These are phyloP conservation scores for Phytophthora nicotianae DNA, from an alignment of 352 stramenopile genomes.

Conservation along the genomic window DNA sequence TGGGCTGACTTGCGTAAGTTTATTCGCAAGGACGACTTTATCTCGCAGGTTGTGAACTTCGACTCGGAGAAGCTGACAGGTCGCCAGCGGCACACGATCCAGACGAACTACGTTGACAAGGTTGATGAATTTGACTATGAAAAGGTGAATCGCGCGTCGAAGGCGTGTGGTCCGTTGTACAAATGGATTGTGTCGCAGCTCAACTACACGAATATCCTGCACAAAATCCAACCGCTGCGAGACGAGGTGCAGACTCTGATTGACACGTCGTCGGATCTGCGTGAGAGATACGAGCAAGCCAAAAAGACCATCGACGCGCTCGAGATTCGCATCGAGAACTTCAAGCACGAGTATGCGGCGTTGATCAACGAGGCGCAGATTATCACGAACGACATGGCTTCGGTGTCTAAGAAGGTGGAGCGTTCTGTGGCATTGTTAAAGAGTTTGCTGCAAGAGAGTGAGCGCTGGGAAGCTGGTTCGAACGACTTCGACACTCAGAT, in stretches of 20 bases:
- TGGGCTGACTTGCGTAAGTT: conserved; percentile 98
- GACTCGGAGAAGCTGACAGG: conserved; percentile 96
- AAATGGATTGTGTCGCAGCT: conserved; percentile 99
- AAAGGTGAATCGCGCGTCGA: conserved; percentile 93
- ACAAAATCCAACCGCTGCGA: conserved; percentile 98
- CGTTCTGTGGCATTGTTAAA: conserved; percentile 97
- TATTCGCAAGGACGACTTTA: conserved; percentile 98
- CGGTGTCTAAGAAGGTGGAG: conserved; percentile 97
- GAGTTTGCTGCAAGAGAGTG: conserved; percentile 97
- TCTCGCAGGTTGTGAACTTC: conserved; percentile 99
- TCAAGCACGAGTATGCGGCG: conserved; percentile 99
- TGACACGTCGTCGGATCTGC: conserved; percentile 92
- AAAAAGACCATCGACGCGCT: conserved; percentile 94
- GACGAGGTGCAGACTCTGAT: conserved; percentile 98
- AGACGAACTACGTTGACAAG: conserved; percentile 96
- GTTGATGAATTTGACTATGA: conserved; percentile 91
- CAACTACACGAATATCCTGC: conserved; percentile 98
- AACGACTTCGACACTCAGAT: conserved; percentile 97
- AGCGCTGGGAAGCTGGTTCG: conserved; percentile 97
- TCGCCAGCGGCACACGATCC: conserved; percentile 94
- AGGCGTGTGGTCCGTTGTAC: conserved; percentile 98
- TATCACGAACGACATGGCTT: conserved; percentile 98
- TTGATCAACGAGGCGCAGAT: conserved; percentile 98
- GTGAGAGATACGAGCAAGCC: conserved; percentile 92
- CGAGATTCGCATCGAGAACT: conserved; percentile 96